Conservation (phyloP, 1,139 yeast genomes). For the Groenewaldozyma auringiensis region DNA sequence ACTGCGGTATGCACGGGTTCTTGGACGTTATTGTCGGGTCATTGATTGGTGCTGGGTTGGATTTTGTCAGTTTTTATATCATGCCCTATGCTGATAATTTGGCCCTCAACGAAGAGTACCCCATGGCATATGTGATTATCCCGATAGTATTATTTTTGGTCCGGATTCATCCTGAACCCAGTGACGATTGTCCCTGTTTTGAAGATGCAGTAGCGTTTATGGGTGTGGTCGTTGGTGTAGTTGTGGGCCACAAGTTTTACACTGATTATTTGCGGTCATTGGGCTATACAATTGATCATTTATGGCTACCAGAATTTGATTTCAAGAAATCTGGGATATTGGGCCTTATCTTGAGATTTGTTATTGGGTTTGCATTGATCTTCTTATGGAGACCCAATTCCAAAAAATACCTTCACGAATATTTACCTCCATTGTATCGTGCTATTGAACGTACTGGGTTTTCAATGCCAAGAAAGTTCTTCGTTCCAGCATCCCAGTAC, state of each 20-base stretch:
- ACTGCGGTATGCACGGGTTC: slow-evolving; percentile 98
- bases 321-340: slow-evolving; percentile 37
- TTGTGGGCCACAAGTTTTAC: slow-evolving; percentile 37
- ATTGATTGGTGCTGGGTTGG: slow-evolving; percentile 43
- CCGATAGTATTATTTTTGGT: slow-evolving; percentile 29
- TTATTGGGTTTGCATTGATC: slow-evolving; percentile 53
- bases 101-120: slow-evolving; percentile 14
- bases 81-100: slow-evolving; percentile 12
- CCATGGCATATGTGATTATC: slow-evolving; percentile 15
- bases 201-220: slow-evolving; percentile 92
- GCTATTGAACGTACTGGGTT: slow-evolving; percentile 31
- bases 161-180: slow-evolving; percentile 74
- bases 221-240: slow-evolving; percentile 79
- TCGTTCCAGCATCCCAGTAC: slow-evolving; percentile 33
- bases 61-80: slow-evolving; percentile 15
- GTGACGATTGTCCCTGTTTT: slow-evolving; percentile 93
- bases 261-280: not conserved
- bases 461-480: slow-evolving; percentile 34
- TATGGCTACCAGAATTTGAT: slow-evolving; percentile 21
- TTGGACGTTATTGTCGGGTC: slow-evolving; percentile 66
- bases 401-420: slow-evolving; percentile 51
- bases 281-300: not conserved
- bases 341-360: slow-evolving; percentile 39
- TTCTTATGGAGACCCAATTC: slow-evolving; percentile 61
- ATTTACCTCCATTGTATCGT: slow-evolving; percentile 36